Conservation (phyloP, 2,329 filamentous ascomycete species). For the Akanthomyces muscarius region DNA sequence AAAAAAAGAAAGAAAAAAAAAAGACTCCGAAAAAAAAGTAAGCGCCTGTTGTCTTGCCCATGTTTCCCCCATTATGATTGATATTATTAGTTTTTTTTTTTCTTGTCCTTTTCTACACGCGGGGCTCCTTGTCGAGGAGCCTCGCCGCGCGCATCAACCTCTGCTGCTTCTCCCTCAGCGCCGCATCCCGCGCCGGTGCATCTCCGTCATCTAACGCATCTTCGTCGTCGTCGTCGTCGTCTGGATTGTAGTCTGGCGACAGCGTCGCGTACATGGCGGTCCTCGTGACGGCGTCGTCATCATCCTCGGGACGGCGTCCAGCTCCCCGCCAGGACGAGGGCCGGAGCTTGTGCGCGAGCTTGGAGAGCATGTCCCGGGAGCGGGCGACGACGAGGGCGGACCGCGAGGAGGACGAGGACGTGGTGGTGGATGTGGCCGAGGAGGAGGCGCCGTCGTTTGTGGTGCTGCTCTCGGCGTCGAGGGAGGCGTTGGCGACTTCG, state of each 20-base stretch:
- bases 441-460: slow-evolving; percentile 18
- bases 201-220: neutral
- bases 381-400: slow-evolving; percentile 24
- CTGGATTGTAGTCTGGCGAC: slow-evolving; percentile 1
- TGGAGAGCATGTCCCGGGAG: slow-evolving; percentile 23
- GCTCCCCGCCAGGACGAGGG: slow-evolving; percentile 5
- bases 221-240: slow-evolving; percentile 22
- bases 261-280: slow-evolving; percentile 34
- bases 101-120: neutral
- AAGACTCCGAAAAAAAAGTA: neutral
- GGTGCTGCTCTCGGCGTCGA: slow-evolving; percentile 28
- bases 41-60: neutral
- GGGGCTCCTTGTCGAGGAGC: slow-evolving; percentile 29
- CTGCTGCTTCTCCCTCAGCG: slow-evolving; percentile 34
- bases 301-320: neutral
- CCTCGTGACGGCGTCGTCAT: slow-evolving; percentile 16
- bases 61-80: neutral
- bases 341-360: slow-evolving; percentile 23
- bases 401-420: slow-evolving; percentile 29
- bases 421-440: slow-evolving; percentile 29
- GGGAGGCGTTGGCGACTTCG: slow-evolving; percentile 40
- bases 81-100: neutral
- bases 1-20: neutral
- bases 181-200: slow-evolving; percentile 19
- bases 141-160: slow-evolving; percentile 38